Evolutionary conservation across 768 basidiomycete genomes (phyloP).

Genomic region (Termitomyces sp.): DNA sequence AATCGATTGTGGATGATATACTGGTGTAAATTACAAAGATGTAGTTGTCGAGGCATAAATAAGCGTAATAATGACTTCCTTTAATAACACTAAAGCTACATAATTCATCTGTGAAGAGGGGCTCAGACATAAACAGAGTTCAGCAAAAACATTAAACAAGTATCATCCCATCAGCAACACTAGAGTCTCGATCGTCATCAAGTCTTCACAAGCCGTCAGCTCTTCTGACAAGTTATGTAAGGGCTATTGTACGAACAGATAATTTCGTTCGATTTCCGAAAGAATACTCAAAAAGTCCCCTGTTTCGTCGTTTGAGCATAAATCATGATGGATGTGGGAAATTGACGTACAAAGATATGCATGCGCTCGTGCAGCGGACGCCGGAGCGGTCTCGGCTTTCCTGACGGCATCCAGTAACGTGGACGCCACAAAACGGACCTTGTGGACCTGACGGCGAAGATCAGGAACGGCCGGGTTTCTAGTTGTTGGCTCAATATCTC

Average conservation of each 20-base stretch:
- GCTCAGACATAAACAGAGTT: not conserved
- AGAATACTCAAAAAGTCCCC: constrained; percentile 92
- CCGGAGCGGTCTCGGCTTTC: constrained; percentile 75
- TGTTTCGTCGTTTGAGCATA: constrained; percentile 23
- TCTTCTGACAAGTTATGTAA: constrained; percentile 4
- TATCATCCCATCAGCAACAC: constrained; percentile 46
- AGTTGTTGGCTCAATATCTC: constrained; percentile 3
- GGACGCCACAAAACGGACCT: constrained; percentile 91
- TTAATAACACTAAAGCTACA: constrained; percentile 12
- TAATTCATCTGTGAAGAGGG: not conserved
- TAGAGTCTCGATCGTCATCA: constrained; percentile 68
- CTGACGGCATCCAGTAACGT: constrained; percentile 81
- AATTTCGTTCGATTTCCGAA: constrained; percentile 89
- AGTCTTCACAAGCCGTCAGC: constrained; percentile 33
- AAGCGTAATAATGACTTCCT: constrained; percentile 13
- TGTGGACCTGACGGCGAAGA: constrained; percentile 58
- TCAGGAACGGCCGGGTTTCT: constrained; percentile 13
- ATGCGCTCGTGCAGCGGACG: constrained; percentile 79
- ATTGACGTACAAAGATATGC: constrained; percentile 71
- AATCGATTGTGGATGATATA: constrained; percentile 4
- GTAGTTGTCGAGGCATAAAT: constrained; percentile 5
- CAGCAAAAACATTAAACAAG: constrained; percentile 4
- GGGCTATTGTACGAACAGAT: constrained; percentile 49
- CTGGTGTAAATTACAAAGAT: constrained; percentile 11
- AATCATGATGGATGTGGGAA: not conserved